Conservation (phyloP, 148 eudicot genomes). For the Talinum fruticosum region DNA sequence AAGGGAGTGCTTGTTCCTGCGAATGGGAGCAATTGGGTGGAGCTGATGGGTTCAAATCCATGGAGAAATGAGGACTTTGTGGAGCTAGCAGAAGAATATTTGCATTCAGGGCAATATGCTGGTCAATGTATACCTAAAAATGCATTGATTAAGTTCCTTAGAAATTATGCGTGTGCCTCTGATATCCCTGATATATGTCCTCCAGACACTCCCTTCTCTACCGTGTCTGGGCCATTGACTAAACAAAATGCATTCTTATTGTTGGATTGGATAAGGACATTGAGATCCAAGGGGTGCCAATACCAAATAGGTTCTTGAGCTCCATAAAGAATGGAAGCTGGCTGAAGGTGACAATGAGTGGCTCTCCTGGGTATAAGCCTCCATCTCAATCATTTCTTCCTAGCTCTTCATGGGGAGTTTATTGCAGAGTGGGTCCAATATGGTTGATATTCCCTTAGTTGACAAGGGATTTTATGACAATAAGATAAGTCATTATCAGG, state of each 20-base stretch:
- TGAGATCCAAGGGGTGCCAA: constrained; percentile 19
- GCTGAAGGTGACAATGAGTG: constrained; percentile 47
- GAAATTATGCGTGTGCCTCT: constrained; percentile 32
- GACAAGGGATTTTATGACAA: constrained; percentile 44
- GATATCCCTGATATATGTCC: constrained; percentile 60
- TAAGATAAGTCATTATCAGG: constrained; percentile 32
- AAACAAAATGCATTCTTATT: constrained; percentile 45
- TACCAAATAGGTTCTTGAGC: constrained; percentile 39
- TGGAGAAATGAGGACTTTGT: constrained; percentile 44
- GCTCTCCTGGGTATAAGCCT: constrained; percentile 35
- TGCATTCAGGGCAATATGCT: constrained; percentile 31
- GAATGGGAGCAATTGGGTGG: constrained; percentile 56
- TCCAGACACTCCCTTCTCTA: constrained; percentile 44
- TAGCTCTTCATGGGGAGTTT: constrained; percentile 36
- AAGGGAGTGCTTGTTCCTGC: constrained; percentile 56
- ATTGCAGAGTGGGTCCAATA: constrained; percentile 43
- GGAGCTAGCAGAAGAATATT: constrained; percentile 54
- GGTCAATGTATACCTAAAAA: constrained; percentile 26
- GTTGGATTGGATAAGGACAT: constrained; percentile 49
- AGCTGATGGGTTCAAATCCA: constrained; percentile 53
- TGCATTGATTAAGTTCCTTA: constrained; percentile 38
- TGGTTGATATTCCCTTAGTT: constrained; percentile 56
- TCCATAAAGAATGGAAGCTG: constrained; percentile 50
- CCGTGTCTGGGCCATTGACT: constrained; percentile 40
- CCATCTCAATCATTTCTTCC: constrained; percentile 55